Conservation (phyloP, 352 stramenopile genomes). For the Phytophthora ohioensis region DNA sequence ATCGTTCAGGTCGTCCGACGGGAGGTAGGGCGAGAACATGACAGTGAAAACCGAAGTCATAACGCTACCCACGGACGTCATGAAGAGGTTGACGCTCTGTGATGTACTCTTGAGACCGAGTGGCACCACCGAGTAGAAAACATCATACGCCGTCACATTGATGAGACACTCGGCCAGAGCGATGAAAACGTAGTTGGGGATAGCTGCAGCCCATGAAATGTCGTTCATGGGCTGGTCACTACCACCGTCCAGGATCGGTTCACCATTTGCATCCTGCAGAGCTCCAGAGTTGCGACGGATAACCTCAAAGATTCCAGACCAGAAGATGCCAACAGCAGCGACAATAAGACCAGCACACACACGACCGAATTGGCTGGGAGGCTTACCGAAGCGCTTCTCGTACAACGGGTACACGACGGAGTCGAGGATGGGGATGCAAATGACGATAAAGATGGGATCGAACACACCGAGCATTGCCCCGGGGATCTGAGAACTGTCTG, state of each 20-base stretch:
- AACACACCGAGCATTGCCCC: conserved; percentile 61
- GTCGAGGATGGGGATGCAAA: conserved; percentile 49
- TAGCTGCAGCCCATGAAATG: conserved; percentile 56
- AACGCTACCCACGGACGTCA: conserved; percentile 64
- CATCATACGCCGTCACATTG: conserved; percentile 68
- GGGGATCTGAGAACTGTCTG: conserved; percentile 54
- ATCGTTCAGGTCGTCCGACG: conserved; percentile 64
- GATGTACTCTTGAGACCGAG: conserved; percentile 62
- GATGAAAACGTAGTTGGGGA: conserved; percentile 67
- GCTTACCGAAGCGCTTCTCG: conserved; percentile 34
- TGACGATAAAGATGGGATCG: conserved; percentile 49
- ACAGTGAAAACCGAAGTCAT: conserved; percentile 74
- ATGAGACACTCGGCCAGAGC: conserved; percentile 65
- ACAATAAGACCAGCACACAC: conserved; percentile 36
- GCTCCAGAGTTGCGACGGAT: conserved; percentile 55
- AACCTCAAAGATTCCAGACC: conserved; percentile 52
- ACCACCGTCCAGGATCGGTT: conserved; percentile 46
- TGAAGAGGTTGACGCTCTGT: conserved; percentile 68
- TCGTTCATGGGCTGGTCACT: conserved; percentile 65
- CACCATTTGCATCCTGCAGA: conserved; percentile 40
- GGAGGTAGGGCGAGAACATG: conserved; percentile 66
- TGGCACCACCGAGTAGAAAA: conserved; percentile 69
- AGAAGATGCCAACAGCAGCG: conserved; percentile 41
- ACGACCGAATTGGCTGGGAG: conserved; percentile 42
- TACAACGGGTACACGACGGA: conserved; percentile 50